Evolutionary conservation across 176 grass and related monocot genomes (phyloP).

Genomic region (Triticum dicoccoides): DNA sequence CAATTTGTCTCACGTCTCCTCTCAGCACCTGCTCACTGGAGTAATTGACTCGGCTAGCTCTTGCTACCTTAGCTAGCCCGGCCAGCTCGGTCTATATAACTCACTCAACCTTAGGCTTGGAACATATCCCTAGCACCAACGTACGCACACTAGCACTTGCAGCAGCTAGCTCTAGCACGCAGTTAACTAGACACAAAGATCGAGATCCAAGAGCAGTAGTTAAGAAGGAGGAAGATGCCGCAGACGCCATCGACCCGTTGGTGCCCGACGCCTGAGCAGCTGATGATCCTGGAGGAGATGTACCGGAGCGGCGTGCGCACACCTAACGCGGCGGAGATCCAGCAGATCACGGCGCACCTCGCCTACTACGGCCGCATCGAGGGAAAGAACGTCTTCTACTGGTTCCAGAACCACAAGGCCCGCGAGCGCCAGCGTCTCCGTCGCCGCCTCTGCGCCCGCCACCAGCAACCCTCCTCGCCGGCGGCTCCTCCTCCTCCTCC

Average conservation of each 20-base stretch:
- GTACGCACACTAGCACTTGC: background rate
- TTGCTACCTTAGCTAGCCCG: background rate
- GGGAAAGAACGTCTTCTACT: slow-evolving; percentile 96
- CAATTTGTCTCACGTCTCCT: slow-evolving; percentile 16
- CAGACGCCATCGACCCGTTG: slow-evolving; percentile 85
- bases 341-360: slow-evolving; percentile 87
- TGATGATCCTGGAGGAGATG: slow-evolving; percentile 93
- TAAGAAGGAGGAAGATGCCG: slow-evolving; percentile 42
- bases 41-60: background rate
- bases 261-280: slow-evolving; percentile 84
- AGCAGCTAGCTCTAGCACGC: background rate
- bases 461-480: slow-evolving; percentile 34
- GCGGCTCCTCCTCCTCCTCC: background rate
- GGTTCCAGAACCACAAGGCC: slow-evolving; percentile 97
- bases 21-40: background rate
- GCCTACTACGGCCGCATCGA: slow-evolving; percentile 84
- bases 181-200: slow-evolving; percentile 11
- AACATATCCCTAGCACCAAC: slow-evolving; percentile 3
- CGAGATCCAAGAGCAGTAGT: background rate
- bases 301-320: slow-evolving; percentile 74
- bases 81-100: slow-evolving; percentile 14
- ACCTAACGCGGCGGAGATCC: slow-evolving; percentile 78
- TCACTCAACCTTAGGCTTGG: background rate
- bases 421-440: slow-evolving; percentile 75
- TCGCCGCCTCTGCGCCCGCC: slow-evolving; percentile 57